These are phyloP conservation scores for Microstegium vimineum DNA, from an alignment of 176 grass and related monocot genomes.

Conservation along the genomic window DNA sequence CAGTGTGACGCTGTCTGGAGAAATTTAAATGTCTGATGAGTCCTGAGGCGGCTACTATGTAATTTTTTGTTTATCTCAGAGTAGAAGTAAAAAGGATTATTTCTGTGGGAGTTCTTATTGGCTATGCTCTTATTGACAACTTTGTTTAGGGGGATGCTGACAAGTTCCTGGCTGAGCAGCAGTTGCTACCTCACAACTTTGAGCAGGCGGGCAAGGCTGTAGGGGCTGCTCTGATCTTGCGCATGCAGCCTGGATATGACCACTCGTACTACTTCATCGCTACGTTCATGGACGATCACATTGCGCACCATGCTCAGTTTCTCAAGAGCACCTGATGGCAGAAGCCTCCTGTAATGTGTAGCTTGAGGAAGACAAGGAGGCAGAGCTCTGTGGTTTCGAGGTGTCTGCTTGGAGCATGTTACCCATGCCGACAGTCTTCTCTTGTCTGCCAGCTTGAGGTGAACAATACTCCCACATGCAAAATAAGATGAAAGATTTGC, in stretches of 20 bases:
- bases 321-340: slow-evolving; percentile 40
- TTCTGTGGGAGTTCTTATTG: background rate
- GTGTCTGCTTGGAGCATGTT: background rate
- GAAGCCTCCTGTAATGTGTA: background rate
- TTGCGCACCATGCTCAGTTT: slow-evolving; percentile 71
- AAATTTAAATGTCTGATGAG: background rate
- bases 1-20: slow-evolving; percentile 2
- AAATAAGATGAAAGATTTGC: slow-evolving; percentile 27
- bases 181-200: slow-evolving; percentile 71
- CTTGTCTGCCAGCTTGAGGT: background rate
- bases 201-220: slow-evolving; percentile 72
- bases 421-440: background rate
- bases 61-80: too few relatives aligned
- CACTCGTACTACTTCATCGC: slow-evolving; percentile 90
- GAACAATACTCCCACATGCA: slow-evolving; percentile 7
- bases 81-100: background rate
- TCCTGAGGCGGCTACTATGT: background rate
- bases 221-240: slow-evolving; percentile 50
- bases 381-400: background rate
- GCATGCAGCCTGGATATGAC: slow-evolving; percentile 87
- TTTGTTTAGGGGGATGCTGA: slow-evolving; percentile 66
- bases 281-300: slow-evolving; percentile 85
- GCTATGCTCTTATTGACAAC: background rate
- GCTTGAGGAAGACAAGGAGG: background rate
- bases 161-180: slow-evolving; percentile 76